A percentile compares a stretch with the other conserved stretches of the same genome.
Conservation (phyloP, 163 green algal genomes). For the Chloromonas sp. region DNA sequence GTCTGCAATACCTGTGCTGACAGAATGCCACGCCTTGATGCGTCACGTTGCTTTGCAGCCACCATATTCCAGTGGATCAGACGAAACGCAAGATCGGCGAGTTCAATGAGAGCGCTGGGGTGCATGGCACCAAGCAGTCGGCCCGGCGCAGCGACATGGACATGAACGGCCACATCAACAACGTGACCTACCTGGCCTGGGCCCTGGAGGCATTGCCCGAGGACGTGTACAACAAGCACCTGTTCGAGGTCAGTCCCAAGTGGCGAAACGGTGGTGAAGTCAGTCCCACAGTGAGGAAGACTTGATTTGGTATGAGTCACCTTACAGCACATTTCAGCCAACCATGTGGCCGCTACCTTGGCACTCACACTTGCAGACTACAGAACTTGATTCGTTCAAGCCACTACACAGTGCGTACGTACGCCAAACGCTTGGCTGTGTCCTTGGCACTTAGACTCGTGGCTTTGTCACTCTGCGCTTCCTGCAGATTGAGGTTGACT, state of each 20-base stretch:
- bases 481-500: conserved; percentile 82
- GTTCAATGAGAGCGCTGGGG: conserved; percentile 21
- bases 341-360: not conserved
- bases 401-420: not conserved
- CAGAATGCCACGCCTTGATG: too few relatives aligned
- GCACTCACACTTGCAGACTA: not conserved
- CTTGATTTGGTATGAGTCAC: too few relatives aligned
- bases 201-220: conserved; percentile 77
- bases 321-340: too few relatives aligned
- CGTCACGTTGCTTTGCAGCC: conserved; percentile 10
- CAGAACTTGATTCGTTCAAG: not conserved
- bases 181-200: conserved; percentile 92
- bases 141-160: conserved; percentile 87
- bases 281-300: not conserved
- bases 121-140: conserved; percentile 44
- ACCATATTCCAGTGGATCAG: conserved; percentile 42
- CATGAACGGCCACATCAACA: conserved; percentile 99
- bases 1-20: too few relatives aligned
- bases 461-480: too few relatives aligned
- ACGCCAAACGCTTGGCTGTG: too few relatives aligned
- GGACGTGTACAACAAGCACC: conserved; percentile 52
- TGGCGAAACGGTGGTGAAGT: not conserved
- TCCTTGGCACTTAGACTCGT: too few relatives aligned
- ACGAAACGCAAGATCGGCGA: conserved; percentile 69
- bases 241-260: conserved; percentile 53